Evolutionary conservation across 345 rosid species (phyloP), one percentile per base, ranked within the genome.

Genomic region (Balakata baccata): DNA sequence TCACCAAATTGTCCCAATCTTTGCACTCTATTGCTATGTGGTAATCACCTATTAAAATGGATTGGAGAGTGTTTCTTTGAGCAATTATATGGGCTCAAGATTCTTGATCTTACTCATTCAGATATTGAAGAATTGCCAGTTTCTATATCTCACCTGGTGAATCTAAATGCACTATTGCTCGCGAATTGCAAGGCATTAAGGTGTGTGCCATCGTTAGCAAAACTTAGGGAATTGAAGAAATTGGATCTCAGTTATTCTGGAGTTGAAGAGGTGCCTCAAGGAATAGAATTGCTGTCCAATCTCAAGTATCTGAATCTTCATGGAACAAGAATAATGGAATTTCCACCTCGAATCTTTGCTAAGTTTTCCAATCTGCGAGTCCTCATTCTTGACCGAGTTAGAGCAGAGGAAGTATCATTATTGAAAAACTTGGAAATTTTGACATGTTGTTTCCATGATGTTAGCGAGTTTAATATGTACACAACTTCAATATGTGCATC

Each of bases 1-100:
- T n/a, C 73, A 3, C 81, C 84, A 60, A 66, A 7, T n/a, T 78
- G 84, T 54, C 71, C 79, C 16, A 64, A 54, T 17, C 79, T 81
- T 37, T 64, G 49, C 25, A 65, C 65, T 3, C 46, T 80, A 4
- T 70, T 80, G 29, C 12, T 80, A 18, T 3, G 29, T 12, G 34
- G 59, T 0, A 81, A 78, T 59, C 0, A 1, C 12, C 1, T 0
- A 1, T 43, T 81, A 59, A 51, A 25, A 61, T 23, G 20, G 12
- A 69, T 81, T 46, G 7, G 65, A 18, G 8, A 29, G 41, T 67
- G 61, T 6, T 78, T 81, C 63, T 78, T 78, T 6, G 25, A 47
- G 20, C 75, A 37, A n/a, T 51, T 81, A 47, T 66, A n/a, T 16
- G 47, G 37, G 13, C 79, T 78, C 12, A 2, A 25, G 60, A 62